A percentile compares a stretch with the other conserved stretches of the same genome.
phyloP scores from a whole-genome alignment of 257 asterid genomes.

The Nicotiana undulata region DNA sequence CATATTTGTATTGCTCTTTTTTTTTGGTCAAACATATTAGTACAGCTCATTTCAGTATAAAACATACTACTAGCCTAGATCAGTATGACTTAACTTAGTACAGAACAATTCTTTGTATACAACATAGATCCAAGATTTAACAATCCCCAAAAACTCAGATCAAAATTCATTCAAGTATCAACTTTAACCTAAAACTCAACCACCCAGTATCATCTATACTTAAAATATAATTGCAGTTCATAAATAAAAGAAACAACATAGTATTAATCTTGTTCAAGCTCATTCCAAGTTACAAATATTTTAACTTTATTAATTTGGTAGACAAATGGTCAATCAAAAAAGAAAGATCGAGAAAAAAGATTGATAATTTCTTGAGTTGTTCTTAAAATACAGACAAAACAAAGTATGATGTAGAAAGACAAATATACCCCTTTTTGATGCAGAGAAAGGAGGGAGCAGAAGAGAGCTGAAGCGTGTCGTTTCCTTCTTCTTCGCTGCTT shows the following conservation, averaged over 20 bases:
- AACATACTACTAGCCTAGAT: background rate
- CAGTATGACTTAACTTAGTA: background rate
- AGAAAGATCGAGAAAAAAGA: background rate
- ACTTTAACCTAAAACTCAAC: background rate
- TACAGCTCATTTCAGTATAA: background rate
- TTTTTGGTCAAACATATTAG: no score
- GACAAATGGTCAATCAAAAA: background rate
- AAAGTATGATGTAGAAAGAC: background rate
- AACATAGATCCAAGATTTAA: background rate
- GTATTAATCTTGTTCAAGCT: background rate
- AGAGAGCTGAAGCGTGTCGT: slow-evolving; percentile 58
- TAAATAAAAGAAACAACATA: background rate
- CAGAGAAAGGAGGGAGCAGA: background rate
- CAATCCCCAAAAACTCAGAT: background rate
- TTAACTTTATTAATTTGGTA: background rate
- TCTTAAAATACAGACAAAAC: background rate
- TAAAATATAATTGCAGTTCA: background rate
- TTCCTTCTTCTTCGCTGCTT: slow-evolving; percentile 61
- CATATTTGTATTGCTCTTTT: background rate
- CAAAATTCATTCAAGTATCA: background rate
- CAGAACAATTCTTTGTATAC: background rate
- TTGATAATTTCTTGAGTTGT: background rate
- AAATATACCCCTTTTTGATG: slow-evolving; percentile 33
- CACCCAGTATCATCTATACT: background rate
- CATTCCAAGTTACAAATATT: background rate